Conservation (phyloP, 257 asterid species). For the Apocynum venetum region DNA sequence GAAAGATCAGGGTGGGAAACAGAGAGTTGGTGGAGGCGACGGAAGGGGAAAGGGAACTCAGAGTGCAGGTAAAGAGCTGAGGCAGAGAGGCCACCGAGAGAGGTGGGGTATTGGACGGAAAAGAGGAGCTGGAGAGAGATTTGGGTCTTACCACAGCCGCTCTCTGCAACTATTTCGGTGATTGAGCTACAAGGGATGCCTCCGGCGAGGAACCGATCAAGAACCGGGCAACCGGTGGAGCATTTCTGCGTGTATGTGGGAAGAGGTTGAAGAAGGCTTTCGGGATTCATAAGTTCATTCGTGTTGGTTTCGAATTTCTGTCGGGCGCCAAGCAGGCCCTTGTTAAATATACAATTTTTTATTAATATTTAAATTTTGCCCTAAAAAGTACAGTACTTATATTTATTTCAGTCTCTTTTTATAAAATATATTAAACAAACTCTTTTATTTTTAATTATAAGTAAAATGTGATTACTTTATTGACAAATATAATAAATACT, state of each 20-base stretch:
- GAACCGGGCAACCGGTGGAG: constrained; percentile 57
- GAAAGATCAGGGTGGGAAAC: constrained; percentile 31
- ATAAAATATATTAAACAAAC: no score
- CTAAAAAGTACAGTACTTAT: no score
- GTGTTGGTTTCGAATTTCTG: not conserved
- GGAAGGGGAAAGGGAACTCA: constrained; percentile 77
- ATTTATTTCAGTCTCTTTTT: no score
- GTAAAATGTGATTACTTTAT: no score
- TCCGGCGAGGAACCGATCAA: constrained; percentile 72
- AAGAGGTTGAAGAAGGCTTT: constrained; percentile 56
- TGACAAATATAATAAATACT: no score
- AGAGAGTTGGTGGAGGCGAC: constrained; percentile 74
- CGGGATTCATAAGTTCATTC: constrained; percentile 39
- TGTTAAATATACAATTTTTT: no score
- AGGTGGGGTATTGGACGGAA: constrained; percentile 66
- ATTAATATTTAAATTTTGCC: no score
- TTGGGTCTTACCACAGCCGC: constrained; percentile 93
- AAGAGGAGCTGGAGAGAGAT: constrained; percentile 85
- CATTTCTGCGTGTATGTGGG: constrained; percentile 43
- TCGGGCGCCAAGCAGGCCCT: not conserved
- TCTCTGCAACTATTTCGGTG: constrained; percentile 88
- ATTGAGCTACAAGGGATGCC: constrained; percentile 73
- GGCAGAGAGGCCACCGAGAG: constrained; percentile 76
- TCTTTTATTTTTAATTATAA: no score
- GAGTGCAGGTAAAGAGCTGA: constrained; percentile 82